Base-by-base conservation (phyloP, 1,139 yeast genomes). In the Candida buenavistaensis region DNA sequence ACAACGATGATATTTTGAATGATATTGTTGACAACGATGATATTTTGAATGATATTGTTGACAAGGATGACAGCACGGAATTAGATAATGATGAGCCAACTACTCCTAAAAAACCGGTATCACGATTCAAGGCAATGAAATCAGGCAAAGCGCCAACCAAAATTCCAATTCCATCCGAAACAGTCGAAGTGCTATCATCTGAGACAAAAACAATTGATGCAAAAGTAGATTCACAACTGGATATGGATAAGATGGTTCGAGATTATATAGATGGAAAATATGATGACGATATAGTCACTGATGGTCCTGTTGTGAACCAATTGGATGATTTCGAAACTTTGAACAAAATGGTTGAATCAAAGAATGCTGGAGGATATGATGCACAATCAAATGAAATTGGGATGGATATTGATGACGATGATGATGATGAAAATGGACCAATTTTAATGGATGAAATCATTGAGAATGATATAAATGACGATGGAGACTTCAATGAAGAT, bases 181-280 rank as follows among this genome's bases (percentile, higher is more conserved):
- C 14, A 8, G 25, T 7, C 55, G n/a, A 44, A 47, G 23, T 56
- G 51, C 11, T 52, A 68, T 1, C 41, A 55, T 0, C 40, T 75
- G n/a, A n/a, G n/a, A n/a, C n/a, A n/a, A n/a, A n/a, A n/a, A n/a
- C n/a, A n/a, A n/a, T n/a, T n/a, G n/a, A n/a, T n/a, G n/a, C n/a
- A n/a, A n/a, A n/a, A n/a, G n/a, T n/a, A n/a, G n/a, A 64, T 5
- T 44, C 75, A 31, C 68, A 66, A 22, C 60, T 34, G 26, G 49
- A 45, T 34, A 61, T 30, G 44, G 82, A 78, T 35, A 65, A 75
- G 3, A 75, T 80, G 82, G 84, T 77, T 0, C 65, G 68, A 39
- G 84, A 83, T 0, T 80, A 80, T 45, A 61, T 67, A n/a, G 47
- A 70, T 28, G 86, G 85, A 1, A 54, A 73, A 46, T 80, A 78